Conservation (phyloP, 78 protist genomes). For the Goniomonas avonlea region DNA sequence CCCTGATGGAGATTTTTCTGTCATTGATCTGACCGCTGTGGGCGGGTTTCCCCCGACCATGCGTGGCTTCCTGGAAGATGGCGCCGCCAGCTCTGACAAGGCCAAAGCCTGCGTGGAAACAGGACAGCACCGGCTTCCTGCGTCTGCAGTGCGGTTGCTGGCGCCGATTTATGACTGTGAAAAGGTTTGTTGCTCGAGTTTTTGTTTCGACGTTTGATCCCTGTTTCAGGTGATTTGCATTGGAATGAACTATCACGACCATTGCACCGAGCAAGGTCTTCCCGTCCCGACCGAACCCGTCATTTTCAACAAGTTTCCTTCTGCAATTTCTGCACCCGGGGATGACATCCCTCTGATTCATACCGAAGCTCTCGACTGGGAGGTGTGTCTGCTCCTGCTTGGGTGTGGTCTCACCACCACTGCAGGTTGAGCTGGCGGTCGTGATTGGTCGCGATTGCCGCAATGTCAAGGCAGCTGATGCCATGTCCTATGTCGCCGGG, state of each 20-base stretch:
- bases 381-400: too few relatives aligned
- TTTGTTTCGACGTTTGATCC: background rate
- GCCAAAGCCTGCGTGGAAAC: too few relatives aligned
- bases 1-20: too few relatives aligned
- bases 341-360: conserved; percentile 26
- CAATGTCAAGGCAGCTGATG: conserved; percentile 23
- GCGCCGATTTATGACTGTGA: background rate
- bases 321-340: conserved; percentile 26
- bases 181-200: background rate
- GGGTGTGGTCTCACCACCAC: too few relatives aligned
- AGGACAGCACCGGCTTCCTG: too few relatives aligned
- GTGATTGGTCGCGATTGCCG: conserved; percentile 42
- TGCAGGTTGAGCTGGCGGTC: conserved; percentile 48
- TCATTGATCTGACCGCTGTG: too few relatives aligned
- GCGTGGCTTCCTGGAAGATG: too few relatives aligned
- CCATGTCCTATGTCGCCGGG: conserved; percentile 42
- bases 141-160: background rate
- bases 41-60: too few relatives aligned
- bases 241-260: conserved; percentile 55
- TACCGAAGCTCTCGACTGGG: too few relatives aligned
- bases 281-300: conserved; percentile 47
- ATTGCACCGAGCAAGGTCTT: conserved; percentile 37
- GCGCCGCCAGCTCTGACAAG: too few relatives aligned
- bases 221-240: conserved; percentile 38
- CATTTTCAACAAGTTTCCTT: conserved; percentile 43